phyloP scores from a whole-genome alignment of 1,284 basidiomycete species.

The Sparassis latifolia region DNA sequence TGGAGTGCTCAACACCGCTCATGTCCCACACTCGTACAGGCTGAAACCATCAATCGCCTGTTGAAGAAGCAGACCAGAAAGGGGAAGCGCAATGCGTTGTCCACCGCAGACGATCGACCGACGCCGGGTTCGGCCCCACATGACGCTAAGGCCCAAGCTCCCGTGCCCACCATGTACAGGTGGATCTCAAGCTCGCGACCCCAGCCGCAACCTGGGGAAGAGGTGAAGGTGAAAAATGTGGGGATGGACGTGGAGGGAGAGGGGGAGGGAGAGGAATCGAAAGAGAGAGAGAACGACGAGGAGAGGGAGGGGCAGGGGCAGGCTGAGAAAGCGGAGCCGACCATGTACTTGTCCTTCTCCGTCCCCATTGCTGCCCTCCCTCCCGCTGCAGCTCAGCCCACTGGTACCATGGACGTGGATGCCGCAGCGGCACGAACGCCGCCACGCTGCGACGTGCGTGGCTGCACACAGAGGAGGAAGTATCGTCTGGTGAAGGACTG shows the following conservation, averaged over 20 bases:
- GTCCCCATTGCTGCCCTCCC: slow-evolving; percentile 39
- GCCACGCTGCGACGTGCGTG: slow-evolving; percentile 38
- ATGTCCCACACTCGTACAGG: slow-evolving; percentile 37
- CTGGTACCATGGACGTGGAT: slow-evolving; percentile 11
- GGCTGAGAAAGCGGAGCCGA: slow-evolving; percentile 14
- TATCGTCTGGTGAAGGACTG: slow-evolving; percentile 47
- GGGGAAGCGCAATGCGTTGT: slow-evolving; percentile 51
- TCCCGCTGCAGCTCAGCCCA: neutral
- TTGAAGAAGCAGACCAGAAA: slow-evolving; percentile 81
- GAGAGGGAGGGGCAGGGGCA: no score
- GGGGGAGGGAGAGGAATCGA: neutral
- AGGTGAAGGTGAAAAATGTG: neutral
- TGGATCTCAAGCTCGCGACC: slow-evolving; percentile 50
- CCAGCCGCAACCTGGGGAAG: neutral
- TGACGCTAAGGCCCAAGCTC: slow-evolving; percentile 24
- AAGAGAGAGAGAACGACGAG: slow-evolving; percentile 12
- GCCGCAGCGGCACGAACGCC: slow-evolving; percentile 10
- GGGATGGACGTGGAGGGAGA: slow-evolving; percentile 1
- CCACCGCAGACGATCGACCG: slow-evolving; percentile 40
- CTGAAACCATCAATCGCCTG: slow-evolving; percentile 85
- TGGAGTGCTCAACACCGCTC: neutral
- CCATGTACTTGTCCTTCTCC: slow-evolving; percentile 43
- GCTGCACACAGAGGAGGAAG: slow-evolving; percentile 40
- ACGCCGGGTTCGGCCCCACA: slow-evolving; percentile 26
- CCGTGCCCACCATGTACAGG: slow-evolving; percentile 48